These are phyloP conservation scores for Pestalotiopsis sp. DNA, from an alignment of 2,329 filamentous ascomycete species.

Conservation along the genomic window DNA sequence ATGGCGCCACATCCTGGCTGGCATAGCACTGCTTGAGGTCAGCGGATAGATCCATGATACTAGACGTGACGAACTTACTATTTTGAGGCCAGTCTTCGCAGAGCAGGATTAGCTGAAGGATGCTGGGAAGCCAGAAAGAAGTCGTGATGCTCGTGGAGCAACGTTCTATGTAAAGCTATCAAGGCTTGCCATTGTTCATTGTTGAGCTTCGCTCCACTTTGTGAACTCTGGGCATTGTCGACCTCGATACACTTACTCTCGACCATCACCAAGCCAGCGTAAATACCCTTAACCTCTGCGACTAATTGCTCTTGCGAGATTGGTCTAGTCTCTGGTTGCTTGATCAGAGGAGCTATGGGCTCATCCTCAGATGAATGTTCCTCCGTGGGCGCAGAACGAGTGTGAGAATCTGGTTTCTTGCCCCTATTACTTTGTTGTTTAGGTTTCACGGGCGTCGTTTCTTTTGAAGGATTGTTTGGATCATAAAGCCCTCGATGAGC, in stretches of 20 bases:
- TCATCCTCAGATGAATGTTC: neutral
- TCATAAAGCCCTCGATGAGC: neutral
- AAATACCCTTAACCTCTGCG: slow-evolving; percentile 80
- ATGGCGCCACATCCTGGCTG: slow-evolving; percentile 90
- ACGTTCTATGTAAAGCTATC: slow-evolving; percentile 76
- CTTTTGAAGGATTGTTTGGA: neutral
- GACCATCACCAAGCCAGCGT: slow-evolving; percentile 80
- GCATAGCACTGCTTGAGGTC: slow-evolving; percentile 60
- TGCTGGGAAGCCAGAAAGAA: slow-evolving; percentile 89
- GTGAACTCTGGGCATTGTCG: slow-evolving; percentile 60
- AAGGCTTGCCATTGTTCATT: slow-evolving; percentile 82
- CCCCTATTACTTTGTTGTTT: neutral
- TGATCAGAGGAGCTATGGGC: slow-evolving; percentile 18
- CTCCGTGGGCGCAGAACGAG: neutral
- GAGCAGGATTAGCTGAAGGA: slow-evolving; percentile 68
- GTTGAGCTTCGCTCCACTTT: slow-evolving; percentile 44
- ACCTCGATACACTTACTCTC: slow-evolving; percentile 87
- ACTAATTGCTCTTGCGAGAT: slow-evolving; percentile 79
- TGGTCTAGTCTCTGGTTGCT: slow-evolving; percentile 41
- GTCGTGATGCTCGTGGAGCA: slow-evolving; percentile 81
- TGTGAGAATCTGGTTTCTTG: neutral
- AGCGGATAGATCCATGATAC: neutral
- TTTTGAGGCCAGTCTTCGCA: slow-evolving; percentile 71
- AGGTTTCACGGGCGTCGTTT: neutral
- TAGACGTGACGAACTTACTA: slow-evolving; percentile 44